A percentile compares a stretch with the other conserved stretches of the same genome.
Conservation (phyloP, 345 rosid species). For the Limnanthes douglasii region DNA sequence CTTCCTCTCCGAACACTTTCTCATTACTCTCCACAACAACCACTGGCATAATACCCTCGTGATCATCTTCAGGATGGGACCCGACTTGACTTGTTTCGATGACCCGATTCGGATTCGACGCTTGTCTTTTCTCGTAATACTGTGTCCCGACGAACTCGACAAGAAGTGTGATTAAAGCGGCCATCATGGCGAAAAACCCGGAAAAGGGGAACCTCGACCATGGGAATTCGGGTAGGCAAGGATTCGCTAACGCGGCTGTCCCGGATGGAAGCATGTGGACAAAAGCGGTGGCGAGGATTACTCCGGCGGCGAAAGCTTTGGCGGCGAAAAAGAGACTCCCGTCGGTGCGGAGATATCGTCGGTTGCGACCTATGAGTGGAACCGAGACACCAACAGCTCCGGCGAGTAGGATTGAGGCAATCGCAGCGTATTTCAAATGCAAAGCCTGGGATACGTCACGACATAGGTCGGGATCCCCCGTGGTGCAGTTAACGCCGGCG, state of each 20-base stretch:
- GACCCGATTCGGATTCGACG: conserved; percentile 22
- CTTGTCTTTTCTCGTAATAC: conserved; percentile 75
- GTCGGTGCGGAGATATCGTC: conserved; percentile 41
- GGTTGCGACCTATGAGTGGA: conserved; percentile 55
- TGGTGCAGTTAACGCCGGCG: conserved; percentile 29
- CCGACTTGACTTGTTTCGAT: conserved; percentile 10
- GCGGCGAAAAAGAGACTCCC: conserved; percentile 60
- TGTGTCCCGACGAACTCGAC: conserved; percentile 82
- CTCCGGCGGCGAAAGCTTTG: conserved; percentile 90
- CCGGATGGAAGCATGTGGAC: conserved; percentile 88
- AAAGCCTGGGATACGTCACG: conserved; percentile 51
- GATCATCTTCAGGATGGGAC: conserved; percentile 20
- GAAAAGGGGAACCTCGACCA: conserved; percentile 84
- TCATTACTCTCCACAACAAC: conserved; percentile 6
- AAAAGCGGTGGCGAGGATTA: conserved; percentile 87
- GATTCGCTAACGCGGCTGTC: conserved; percentile 32
- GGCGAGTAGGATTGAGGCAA: conserved; percentile 52
- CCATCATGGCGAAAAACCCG: conserved; percentile 77
- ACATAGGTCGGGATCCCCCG: conserved; percentile 32
- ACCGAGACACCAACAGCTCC: conserved; percentile 54
- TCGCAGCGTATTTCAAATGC: conserved; percentile 47
- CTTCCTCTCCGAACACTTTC: conserved; percentile 53
- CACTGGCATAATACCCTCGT: conserved; percentile 23
- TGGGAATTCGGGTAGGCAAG: conserved; percentile 57
- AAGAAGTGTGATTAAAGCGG: conserved; percentile 56